A percentile compares a stretch with the other conserved stretches of the same genome.
These are phyloP conservation scores for Balakata baccata DNA, from an alignment of 345 rosid species.

Conservation along the genomic window DNA sequence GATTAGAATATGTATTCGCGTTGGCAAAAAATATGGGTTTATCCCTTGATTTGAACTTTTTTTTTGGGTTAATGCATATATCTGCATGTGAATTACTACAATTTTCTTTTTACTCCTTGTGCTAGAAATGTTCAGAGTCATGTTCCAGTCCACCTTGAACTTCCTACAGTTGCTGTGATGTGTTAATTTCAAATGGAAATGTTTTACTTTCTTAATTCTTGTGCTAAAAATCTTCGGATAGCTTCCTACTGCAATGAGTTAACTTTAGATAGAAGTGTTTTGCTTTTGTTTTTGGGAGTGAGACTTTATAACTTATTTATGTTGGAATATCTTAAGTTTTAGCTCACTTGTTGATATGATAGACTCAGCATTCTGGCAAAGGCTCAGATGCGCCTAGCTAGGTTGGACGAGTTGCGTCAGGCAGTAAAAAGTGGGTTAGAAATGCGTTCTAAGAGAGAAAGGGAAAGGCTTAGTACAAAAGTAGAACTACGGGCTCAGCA, in stretches of 20 bases:
- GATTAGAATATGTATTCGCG: background rate
- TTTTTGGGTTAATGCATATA: too few species aligned
- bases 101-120: background rate
- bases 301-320: too few species aligned
- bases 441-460: slow-evolving; percentile 69
- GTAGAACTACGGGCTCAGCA: slow-evolving; percentile 77
- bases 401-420: slow-evolving; percentile 83
- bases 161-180: background rate
- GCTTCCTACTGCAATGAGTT: background rate
- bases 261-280: background rate
- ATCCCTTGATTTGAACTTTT: background rate
- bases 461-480: slow-evolving; percentile 75
- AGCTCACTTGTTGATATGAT: slow-evolving; percentile 6
- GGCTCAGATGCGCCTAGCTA: slow-evolving; percentile 80
- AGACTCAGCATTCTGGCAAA: slow-evolving; percentile 78
- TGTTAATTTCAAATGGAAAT: background rate
- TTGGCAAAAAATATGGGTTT: background rate
- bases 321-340: background rate
- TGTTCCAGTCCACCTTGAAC: background rate
- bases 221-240: background rate
- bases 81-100: background rate
- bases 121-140: background rate
- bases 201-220: background rate
- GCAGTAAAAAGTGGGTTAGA: slow-evolving; percentile 81
- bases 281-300: background rate